phyloP scores from a whole-genome alignment of 495 filamentous ascomycete genomes.

The Xylaria sp. region DNA sequence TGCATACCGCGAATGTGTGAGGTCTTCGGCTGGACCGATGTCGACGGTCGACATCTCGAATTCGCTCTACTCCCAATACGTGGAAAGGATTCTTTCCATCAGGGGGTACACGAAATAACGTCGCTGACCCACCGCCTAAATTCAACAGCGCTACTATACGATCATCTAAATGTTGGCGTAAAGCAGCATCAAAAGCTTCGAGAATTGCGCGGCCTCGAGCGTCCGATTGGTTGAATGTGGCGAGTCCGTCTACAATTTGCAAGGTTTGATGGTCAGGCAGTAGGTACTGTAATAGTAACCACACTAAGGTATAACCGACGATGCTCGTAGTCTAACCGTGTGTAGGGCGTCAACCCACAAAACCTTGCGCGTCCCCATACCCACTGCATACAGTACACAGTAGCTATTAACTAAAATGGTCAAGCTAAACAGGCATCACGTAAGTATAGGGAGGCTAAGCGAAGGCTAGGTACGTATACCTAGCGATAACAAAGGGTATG shows the following conservation, averaged over 20 bases:
- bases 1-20: conserved; percentile 57
- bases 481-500: no score
- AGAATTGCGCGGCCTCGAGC: neutral
- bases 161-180: neutral
- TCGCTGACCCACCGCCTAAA: neutral
- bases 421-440: no score
- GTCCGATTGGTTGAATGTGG: neutral
- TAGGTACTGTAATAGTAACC: no score
- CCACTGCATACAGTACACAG: no score
- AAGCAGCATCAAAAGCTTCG: neutral
- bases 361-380: no score
- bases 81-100: neutral
- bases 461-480: no score
- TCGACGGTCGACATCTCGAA: conserved; percentile 44
- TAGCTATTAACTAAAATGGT: no score
- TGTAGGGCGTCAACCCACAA: neutral
- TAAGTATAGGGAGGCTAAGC: no score
- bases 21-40: conserved; percentile 44
- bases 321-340: no score
- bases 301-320: no score
- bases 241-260: neutral
- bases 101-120: neutral
- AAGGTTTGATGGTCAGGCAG: neutral
- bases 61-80: neutral
- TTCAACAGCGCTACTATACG: neutral